Base-by-base conservation (phyloP, 2,329 filamentous ascomycete genomes). In the Penicillium hesseltinei region DNA sequence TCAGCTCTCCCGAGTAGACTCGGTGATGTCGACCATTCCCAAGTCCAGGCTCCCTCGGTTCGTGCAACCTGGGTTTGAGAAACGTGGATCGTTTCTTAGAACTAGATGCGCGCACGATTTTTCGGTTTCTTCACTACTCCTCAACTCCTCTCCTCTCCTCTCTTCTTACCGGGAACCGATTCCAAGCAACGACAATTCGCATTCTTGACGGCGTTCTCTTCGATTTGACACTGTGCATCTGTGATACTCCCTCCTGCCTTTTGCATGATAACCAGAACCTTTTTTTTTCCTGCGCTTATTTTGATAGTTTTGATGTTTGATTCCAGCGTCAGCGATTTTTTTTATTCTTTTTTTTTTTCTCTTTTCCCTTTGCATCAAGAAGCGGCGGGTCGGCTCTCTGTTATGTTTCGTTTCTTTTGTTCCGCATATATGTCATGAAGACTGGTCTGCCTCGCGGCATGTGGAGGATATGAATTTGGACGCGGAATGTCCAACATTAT, bases 371-470 rank as follows among this genome's bases (percentile, higher is more conserved):
- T 75, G 75, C 75, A 77, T 77, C 60, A 73, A 77, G 71, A 73
- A 76, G 74, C 75, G 75, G 76, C 75, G 75, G 77, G 76, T 73
- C 75, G 76, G 76, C 75, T 77, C 68, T 75, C 66, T 77, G 71
- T 71, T 70, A 71, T 69, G 67, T 62, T 66, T 69, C 67, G 54
- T 67, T 60, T 72, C 68, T 67, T 66, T 61, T 70, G 73, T 73
- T 71, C 73, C 70, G 67, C 71, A 74, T 76, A 74, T 74, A 75
- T 74, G 72, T 78, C 74, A 75, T 73, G 71, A 78, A 79, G 77
- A 79, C 72, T 74, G 75, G 76, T 75, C 63, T 72, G 77, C 77
- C 77, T 79, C 77, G 66, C 77, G 77, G 77, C 77, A 72, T 70
- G 71, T 56, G 53, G 53, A 51, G 73, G 74, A 75, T 74, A 75